A percentile compares a stretch with the other conserved stretches of the same genome.
Evolutionary conservation across 2,329 filamentous ascomycete species (phyloP).

Genomic region (Fulvia fulva): DNA sequence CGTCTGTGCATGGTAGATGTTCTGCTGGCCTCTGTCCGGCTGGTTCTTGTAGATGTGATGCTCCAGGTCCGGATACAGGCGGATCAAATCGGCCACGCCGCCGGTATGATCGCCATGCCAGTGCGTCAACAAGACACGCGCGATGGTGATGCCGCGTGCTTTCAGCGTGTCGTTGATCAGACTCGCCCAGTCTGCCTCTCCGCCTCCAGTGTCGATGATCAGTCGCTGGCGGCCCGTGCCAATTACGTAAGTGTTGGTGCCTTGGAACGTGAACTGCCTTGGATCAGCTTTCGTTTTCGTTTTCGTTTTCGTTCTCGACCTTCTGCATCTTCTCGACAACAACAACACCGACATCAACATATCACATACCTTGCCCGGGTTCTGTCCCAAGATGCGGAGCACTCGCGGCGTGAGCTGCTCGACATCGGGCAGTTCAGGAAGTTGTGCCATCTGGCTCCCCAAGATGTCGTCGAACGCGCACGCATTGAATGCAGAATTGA

Average conservation of each 20-base stretch:
- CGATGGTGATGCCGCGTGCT: slow-evolving; percentile 64
- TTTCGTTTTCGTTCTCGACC: no score
- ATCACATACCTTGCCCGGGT: slow-evolving; percentile 90
- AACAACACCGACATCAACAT: no score
- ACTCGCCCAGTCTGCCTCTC: slow-evolving; percentile 67
- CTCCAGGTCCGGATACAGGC: slow-evolving; percentile 28
- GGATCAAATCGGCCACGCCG: slow-evolving; percentile 56
- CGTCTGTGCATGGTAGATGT: slow-evolving; percentile 37
- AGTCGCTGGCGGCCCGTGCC: slow-evolving; percentile 70
- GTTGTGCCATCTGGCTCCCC: slow-evolving; percentile 26
- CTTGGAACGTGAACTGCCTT: slow-evolving; percentile 64
- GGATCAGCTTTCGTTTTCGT: no score
- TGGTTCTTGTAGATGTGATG: slow-evolving; percentile 37
- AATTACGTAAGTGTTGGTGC: slow-evolving; percentile 92
- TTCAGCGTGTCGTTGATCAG: slow-evolving; percentile 62
- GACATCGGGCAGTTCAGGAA: slow-evolving; percentile 66
- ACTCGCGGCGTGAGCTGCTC: slow-evolving; percentile 73
- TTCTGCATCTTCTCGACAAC: no score
- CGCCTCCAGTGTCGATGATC: slow-evolving; percentile 87
- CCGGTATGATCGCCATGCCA: slow-evolving; percentile 87
- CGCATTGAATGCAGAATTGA: slow-evolving; percentile 26
- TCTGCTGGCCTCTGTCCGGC: slow-evolving; percentile 30
- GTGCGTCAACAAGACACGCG: slow-evolving; percentile 75
- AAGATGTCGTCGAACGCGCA: slow-evolving; percentile 24
- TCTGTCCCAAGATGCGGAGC: slow-evolving; percentile 82